These are phyloP conservation scores for Aegilops longissima DNA, from an alignment of 176 grass and related monocot species.

Conservation along the genomic window DNA sequence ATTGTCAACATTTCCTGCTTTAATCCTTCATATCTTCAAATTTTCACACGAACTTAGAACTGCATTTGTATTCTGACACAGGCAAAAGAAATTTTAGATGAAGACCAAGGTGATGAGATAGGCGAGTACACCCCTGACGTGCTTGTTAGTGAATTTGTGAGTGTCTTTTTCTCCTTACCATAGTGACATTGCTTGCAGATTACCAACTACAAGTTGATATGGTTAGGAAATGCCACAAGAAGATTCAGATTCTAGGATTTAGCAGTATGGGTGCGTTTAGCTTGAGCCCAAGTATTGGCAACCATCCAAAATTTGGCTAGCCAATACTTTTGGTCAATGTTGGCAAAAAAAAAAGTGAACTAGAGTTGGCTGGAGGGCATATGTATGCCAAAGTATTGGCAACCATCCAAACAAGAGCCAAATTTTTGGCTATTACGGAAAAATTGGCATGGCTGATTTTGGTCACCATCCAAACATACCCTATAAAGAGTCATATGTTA, in stretches of 20 bases:
- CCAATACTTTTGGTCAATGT: no score
- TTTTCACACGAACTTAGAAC: background rate
- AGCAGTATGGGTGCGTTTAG: background rate
- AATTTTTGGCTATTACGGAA: no score
- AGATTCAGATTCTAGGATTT: conserved; percentile 8
- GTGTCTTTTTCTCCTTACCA: conserved; percentile 26
- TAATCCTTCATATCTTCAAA: background rate
- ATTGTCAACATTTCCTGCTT: conserved; percentile 5
- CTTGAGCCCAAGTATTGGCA: no score
- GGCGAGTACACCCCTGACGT: conserved; percentile 87
- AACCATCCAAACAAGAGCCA: no score
- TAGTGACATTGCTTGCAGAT: background rate
- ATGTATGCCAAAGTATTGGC: no score
- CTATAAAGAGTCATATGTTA: background rate
- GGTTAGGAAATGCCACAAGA: background rate
- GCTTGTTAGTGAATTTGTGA: conserved; percentile 94
- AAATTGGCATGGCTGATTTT: no score
- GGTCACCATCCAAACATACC: no score
- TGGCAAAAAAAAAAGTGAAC: no score
- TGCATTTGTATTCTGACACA: conserved; percentile 35
- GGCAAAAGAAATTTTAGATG: conserved; percentile 54
- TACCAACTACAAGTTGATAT: background rate
- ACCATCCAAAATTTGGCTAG: no score
- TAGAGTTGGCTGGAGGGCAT: no score
- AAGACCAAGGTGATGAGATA: conserved; percentile 69